Conservation (phyloP, 2,329 filamentous ascomycete species). For the Zymoseptoria ardabiliae region DNA sequence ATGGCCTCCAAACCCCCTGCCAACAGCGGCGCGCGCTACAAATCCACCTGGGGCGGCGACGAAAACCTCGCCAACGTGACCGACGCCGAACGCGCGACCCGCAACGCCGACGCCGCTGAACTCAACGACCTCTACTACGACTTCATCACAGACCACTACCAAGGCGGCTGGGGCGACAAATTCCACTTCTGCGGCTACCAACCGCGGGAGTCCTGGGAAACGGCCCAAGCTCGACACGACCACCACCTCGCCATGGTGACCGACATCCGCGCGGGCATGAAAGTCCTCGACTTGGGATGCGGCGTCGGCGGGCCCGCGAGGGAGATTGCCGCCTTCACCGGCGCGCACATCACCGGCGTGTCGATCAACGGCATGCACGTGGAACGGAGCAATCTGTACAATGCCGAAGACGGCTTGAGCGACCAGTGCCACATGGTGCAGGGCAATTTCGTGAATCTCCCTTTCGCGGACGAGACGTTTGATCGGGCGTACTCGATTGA, state of each 20-base stretch:
- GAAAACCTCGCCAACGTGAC: not conserved
- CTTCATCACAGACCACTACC: slow-evolving; percentile 90
- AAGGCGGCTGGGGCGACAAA: slow-evolving; percentile 86
- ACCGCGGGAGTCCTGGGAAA: slow-evolving; percentile 70
- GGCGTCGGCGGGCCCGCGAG: slow-evolving; percentile 27
- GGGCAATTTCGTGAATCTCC: slow-evolving; percentile 42
- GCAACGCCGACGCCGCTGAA: not conserved
- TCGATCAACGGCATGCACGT: slow-evolving; percentile 27
- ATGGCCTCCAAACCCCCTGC: not conserved
- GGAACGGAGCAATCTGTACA: slow-evolving; percentile 49
- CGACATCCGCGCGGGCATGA: slow-evolving; percentile 18
- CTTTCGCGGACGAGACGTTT: slow-evolving; percentile 23
- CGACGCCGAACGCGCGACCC: not conserved
- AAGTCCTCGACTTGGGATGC: slow-evolving; percentile 29
- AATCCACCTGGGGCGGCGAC: not conserved
- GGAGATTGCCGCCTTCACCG: slow-evolving; percentile 25
- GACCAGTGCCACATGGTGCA: slow-evolving; percentile 76
- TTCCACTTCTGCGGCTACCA: slow-evolving; percentile 95
- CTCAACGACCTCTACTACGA: slow-evolving; percentile 64
- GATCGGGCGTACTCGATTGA: slow-evolving; percentile 29
- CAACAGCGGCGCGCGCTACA: not conserved
- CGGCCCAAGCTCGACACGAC: slow-evolving; percentile 58
- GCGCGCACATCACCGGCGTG: slow-evolving; percentile 24
- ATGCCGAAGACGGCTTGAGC: slow-evolving; percentile 65
- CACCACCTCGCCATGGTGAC: slow-evolving; percentile 25